Evolutionary conservation across 495 filamentous ascomycete genomes (phyloP).

Genomic region (Aspergillus leporis): DNA sequence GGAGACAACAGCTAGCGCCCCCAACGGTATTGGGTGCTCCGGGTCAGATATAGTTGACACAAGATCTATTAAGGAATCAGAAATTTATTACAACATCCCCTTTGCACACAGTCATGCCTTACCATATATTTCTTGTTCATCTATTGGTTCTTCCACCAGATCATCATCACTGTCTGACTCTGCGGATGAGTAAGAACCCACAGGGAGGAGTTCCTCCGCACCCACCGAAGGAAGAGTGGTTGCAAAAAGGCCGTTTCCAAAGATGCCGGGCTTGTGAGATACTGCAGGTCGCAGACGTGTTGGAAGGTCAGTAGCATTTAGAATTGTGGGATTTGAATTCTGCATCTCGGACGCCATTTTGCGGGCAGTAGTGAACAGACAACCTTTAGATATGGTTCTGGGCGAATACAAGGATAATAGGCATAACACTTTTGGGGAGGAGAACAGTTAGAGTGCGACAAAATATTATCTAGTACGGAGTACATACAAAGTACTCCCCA

Average conservation of each 20-base stretch:
- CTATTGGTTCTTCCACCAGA: slow-evolving; percentile 73
- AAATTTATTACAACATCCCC: neutral
- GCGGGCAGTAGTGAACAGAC: neutral
- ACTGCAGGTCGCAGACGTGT: slow-evolving; percentile 59
- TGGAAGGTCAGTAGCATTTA: slow-evolving; percentile 89
- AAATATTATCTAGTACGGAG: neutral
- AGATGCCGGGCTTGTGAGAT: slow-evolving; percentile 45
- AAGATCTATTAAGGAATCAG: slow-evolving; percentile 61
- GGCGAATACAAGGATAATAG: too few species aligned
- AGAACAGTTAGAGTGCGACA: too few species aligned
- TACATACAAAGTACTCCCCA: too few species aligned
- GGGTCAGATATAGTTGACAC: slow-evolving; percentile 93
- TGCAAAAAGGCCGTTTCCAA: slow-evolving; percentile 40
- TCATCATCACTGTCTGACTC: slow-evolving; percentile 60
- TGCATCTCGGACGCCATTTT: slow-evolving; percentile 56
- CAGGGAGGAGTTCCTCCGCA: slow-evolving; percentile 54
- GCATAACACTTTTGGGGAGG: too few species aligned
- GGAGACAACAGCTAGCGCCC: slow-evolving; percentile 88
- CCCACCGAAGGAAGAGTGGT: slow-evolving; percentile 51
- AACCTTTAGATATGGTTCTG: too few species aligned
- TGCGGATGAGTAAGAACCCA: slow-evolving; percentile 28
- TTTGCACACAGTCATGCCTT: slow-evolving; percentile 23
- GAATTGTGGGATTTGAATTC: slow-evolving; percentile 93
- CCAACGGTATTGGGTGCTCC: slow-evolving; percentile 91
- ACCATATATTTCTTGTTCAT: slow-evolving; percentile 97